Evolutionary conservation across 202 grass and related monocot species (phyloP).

Genomic region (Carex arenaria): DNA sequence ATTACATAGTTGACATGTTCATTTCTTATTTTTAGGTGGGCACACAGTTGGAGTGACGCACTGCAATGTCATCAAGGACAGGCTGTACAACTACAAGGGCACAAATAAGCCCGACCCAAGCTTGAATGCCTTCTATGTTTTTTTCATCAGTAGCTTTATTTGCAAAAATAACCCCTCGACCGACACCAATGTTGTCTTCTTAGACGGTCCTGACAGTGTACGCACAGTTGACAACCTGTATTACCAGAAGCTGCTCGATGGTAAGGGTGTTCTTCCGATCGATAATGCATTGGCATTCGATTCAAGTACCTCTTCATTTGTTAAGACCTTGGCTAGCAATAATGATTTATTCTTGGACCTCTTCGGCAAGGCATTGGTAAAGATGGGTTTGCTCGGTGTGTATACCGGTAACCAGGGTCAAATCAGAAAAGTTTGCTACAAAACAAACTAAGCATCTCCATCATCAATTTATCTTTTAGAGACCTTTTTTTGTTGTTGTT

Average conservation of each 20-base stretch:
- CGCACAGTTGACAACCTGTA: slow-evolving; percentile 33
- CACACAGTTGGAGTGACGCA: slow-evolving; percentile 37
- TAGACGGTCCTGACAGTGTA: slow-evolving; percentile 20
- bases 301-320: neutral
- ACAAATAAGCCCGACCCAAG: slow-evolving; percentile 14
- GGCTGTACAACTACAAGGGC: slow-evolving; percentile 33
- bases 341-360: neutral
- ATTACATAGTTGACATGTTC: neutral
- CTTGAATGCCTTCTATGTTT: slow-evolving; percentile 13
- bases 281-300: slow-evolving; percentile 21
- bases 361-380: slow-evolving; percentile 21
- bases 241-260: slow-evolving; percentile 9
- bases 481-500: neutral
- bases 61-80: slow-evolving; percentile 23
- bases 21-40: slow-evolving; percentile 11
- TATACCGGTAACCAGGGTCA: slow-evolving; percentile 30
- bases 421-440: slow-evolving; percentile 17
- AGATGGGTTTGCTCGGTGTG: slow-evolving; percentile 20
- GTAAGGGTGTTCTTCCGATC: slow-evolving; percentile 23
- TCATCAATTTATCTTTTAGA: neutral
- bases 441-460: slow-evolving; percentile 11
- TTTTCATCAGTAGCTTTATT: neutral
- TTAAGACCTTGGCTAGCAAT: neutral
- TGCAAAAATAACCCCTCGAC: slow-evolving; percentile 1
- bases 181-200: slow-evolving; percentile 16